Evolutionary conservation across 495 filamentous ascomycete genomes (phyloP).

Genomic region (Penicillium pulvis): DNA sequence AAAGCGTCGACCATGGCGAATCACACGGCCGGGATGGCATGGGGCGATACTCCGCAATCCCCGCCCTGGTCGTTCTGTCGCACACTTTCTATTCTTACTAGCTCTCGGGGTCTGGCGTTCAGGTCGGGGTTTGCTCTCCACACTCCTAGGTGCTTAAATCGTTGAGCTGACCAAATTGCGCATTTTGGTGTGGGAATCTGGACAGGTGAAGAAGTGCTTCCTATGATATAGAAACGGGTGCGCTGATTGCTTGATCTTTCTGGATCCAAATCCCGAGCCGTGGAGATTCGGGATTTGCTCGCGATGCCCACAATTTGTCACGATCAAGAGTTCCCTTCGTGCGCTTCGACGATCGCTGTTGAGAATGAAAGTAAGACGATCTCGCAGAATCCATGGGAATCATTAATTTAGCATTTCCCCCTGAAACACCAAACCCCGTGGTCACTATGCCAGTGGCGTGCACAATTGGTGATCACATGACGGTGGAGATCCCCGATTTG

Average conservation of each 20-base stretch:
- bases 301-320: conserved; percentile 20
- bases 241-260: conserved; percentile 28
- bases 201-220: conserved; percentile 13
- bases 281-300: conserved; percentile 37
- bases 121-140: conserved; percentile 6
- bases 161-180: neutral
- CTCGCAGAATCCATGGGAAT: conserved; percentile 7
- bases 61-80: conserved; percentile 9
- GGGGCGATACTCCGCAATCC: conserved; percentile 19
- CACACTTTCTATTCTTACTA: conserved; percentile 7
- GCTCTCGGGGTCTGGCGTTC: conserved; percentile 2
- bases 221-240: conserved; percentile 29
- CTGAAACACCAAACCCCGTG: conserved; percentile 1
- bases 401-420: conserved; percentile 1
- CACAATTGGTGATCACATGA: neutral
- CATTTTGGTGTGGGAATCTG: conserved; percentile 3
- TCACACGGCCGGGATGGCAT: conserved; percentile 21
- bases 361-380: conserved; percentile 2
- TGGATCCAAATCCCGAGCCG: conserved; percentile 32
- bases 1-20: conserved; percentile 35
- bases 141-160: neutral
- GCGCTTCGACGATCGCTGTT: neutral
- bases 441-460: neutral
- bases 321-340: neutral
- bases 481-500: conserved; percentile 4